phyloP scores from a whole-genome alignment of 2,329 filamentous ascomycete genomes.

The Colletotrichum sp. region DNA sequence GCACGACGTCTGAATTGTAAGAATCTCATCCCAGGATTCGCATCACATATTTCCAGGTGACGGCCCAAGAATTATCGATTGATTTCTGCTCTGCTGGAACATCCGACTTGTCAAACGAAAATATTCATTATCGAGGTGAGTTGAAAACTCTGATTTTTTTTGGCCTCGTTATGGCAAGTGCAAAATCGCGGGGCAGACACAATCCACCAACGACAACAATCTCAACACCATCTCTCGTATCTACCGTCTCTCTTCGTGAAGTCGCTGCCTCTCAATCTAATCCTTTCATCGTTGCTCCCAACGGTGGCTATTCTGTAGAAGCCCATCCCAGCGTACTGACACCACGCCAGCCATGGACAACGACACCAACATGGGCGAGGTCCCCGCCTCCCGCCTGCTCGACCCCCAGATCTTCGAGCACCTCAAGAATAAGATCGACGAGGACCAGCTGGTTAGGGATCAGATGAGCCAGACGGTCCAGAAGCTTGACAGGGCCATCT shows the following conservation, averaged over 20 bases:
- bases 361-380: constrained; percentile 23
- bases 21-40: neutral
- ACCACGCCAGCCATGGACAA: constrained; percentile 15
- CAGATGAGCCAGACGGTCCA: constrained; percentile 83
- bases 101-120: neutral
- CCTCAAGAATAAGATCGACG: constrained; percentile 88
- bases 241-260: neutral
- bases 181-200: neutral
- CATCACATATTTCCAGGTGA: neutral
- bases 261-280: neutral
- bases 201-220: neutral
- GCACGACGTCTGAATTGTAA: neutral
- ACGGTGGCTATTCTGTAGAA: neutral
- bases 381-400: constrained; percentile 45
- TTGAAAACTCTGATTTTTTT: constrained; percentile 13
- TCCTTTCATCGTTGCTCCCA: neutral
- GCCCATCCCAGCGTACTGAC: neutral
- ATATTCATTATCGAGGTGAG: neutral
- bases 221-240: neutral
- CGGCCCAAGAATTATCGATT: neutral
- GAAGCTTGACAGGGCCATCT: constrained; percentile 81
- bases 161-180: neutral
- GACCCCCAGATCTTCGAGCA: constrained; percentile 86
- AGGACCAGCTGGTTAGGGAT: constrained; percentile 83
- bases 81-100: neutral